phyloP scores from a whole-genome alignment of 345 rosid species.

The Pistacia integerrima region DNA sequence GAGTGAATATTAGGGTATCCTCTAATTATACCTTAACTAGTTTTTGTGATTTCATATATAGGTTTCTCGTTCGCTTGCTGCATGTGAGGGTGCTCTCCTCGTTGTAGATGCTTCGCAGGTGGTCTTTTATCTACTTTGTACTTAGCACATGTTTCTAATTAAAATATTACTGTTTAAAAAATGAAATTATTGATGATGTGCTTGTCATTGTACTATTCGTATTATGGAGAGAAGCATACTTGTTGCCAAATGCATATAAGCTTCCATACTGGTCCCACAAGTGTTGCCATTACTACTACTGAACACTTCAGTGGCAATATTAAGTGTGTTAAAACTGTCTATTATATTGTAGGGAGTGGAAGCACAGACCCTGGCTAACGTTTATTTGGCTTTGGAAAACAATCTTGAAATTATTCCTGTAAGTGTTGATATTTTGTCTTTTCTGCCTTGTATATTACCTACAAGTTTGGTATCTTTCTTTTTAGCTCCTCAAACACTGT shows the following conservation, averaged over 20 bases:
- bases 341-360: slow-evolving; percentile 79
- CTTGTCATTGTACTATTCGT: slow-evolving; percentile 2
- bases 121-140: slow-evolving; percentile 14
- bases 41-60: slow-evolving; percentile 18
- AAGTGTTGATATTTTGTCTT: slow-evolving; percentile 35
- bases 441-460: not conserved
- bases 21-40: not conserved
- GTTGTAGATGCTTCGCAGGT: slow-evolving; percentile 99
- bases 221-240: slow-evolving; percentile 1
- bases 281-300: not conserved
- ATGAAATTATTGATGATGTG: not conserved
- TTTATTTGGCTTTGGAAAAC: slow-evolving; percentile 92
- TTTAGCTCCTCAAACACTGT: not conserved
- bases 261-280: not conserved
- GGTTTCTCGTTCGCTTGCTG: slow-evolving; percentile 99
- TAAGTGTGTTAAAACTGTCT: not conserved
- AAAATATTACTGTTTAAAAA: not conserved
- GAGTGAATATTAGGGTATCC: not conserved
- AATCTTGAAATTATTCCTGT: slow-evolving; percentile 97
- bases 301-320: not conserved
- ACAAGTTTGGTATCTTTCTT: not conserved
- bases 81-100: slow-evolving; percentile 99
- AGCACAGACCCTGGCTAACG: slow-evolving; percentile 97
- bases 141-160: not conserved
- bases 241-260: not conserved